Base-by-base conservation (phyloP, 1,284 basidiomycete genomes). In the Tremellales sp. region DNA sequence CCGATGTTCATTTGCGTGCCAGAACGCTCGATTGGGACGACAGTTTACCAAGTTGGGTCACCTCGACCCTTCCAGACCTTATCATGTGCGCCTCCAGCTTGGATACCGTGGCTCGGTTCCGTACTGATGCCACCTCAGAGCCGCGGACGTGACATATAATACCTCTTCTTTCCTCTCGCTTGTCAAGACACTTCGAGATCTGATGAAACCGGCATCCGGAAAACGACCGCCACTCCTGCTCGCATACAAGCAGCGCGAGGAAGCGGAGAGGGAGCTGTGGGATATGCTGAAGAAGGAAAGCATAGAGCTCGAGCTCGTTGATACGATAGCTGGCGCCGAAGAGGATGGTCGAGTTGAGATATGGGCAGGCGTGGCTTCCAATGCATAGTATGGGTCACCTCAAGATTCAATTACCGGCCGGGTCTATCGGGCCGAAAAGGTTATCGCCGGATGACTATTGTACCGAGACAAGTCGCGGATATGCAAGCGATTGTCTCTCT, bases 111-210 rank as follows among this genome's bases (percentile, higher is more conserved):
- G n/a, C n/a, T 6, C 6, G 19, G 29, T 15, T 15, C 29, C 15
- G 29, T n/a, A 17, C 33, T 36, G 33, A 36, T 15, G n/a, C n/a
- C n/a, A 36, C 6, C 4, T 7, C 56, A 89, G 89, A 48, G 89
- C 91, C 81, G 87, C 89, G 12, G 89, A 93, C 62, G 87, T 92
- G 8, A 85, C 88, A 0, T 92, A 92, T 75, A 92, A 92, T 72
- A 89, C 86, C 0, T 74, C 82, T 1, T 87, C 87, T 1, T 93
- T 92, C 71, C 80, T 84, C 5, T 51, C 58, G 0, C 63, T 75
- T 10, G 49, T 72, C 8, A 46, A 37, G 6, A 74, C 73, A 3
- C 56, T 75, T 2, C 49, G 49, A 15, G 31, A 54, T 2, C 59
- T 74, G 2, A 58, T 75, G 7, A 10, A 29, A 10, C 53, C 51